phyloP scores from a whole-genome alignment of 352 stramenopile species.

The Pythium pyrilobum region DNA sequence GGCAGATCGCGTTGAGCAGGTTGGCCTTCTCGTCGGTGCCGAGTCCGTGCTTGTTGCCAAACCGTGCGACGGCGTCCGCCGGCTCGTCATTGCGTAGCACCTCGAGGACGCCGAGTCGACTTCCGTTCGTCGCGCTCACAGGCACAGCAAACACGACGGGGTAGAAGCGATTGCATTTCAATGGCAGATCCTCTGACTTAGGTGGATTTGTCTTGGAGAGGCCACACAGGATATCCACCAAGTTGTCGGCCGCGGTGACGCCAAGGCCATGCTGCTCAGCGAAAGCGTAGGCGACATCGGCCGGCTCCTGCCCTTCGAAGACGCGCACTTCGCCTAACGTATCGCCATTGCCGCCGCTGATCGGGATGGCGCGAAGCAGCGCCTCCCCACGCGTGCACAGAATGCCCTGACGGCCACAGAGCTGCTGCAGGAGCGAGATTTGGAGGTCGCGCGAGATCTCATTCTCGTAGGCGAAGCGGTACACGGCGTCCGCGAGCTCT shows the following conservation, averaged over 20 bases:
- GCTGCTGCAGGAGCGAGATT: conserved; percentile 39
- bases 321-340: conserved; percentile 44
- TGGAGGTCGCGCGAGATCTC: conserved; percentile 48
- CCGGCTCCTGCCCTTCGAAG: conserved; percentile 69
- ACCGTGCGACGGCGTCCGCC: conserved; percentile 64
- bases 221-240: conserved; percentile 55
- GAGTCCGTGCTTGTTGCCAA: conserved; percentile 69
- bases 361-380: conserved; percentile 38
- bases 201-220: conserved; percentile 13
- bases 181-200: conserved; percentile 4
- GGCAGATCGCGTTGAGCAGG: conserved; percentile 46
- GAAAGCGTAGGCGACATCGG: conserved; percentile 67
- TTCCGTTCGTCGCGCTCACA: conserved; percentile 54
- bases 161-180: conserved; percentile 54
- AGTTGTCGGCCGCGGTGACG: conserved; percentile 22
- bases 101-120: conserved; percentile 53
- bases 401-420: conserved; percentile 51
- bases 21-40: conserved; percentile 47
- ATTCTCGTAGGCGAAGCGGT: conserved; percentile 39
- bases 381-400: conserved; percentile 57
- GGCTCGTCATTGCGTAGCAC: conserved; percentile 61
- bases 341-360: conserved; percentile 26
- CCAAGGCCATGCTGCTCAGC: conserved; percentile 44
- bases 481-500: conserved; percentile 64
- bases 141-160: conserved; percentile 56